Conservation (phyloP, 805 yeast genomes). For the Metschnikowia sp. region DNA sequence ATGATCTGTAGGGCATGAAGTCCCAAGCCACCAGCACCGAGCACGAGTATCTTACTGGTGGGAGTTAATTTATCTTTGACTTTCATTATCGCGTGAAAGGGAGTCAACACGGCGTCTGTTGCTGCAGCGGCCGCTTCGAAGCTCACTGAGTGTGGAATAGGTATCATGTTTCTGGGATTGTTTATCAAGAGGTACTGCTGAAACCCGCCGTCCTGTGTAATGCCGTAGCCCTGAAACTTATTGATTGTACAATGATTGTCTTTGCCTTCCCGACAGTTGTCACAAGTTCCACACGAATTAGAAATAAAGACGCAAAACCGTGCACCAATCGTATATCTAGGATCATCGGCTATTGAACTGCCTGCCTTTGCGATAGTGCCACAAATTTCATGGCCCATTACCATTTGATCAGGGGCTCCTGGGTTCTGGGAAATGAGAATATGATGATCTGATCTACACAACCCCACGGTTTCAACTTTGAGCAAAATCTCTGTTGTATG, state of each 20-base stretch:
- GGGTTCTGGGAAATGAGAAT: constrained; percentile 22
- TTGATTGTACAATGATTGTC: constrained; percentile 29
- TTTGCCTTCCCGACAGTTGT: constrained; percentile 31
- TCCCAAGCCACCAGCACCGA: constrained; percentile 45
- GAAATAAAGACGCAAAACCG: constrained; percentile 30
- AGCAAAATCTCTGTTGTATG: constrained; percentile 28
- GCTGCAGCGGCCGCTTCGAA: constrained; percentile 41
- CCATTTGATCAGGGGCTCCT: constrained; percentile 26
- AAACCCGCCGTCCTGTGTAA: constrained; percentile 40
- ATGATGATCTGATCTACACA: constrained; percentile 44
- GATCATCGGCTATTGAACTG: constrained; percentile 19
- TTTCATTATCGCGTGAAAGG: constrained; percentile 40
- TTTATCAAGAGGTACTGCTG: constrained; percentile 36
- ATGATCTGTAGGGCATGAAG: constrained; percentile 42
- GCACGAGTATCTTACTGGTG: constrained; percentile 32
- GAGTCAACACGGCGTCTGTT: constrained; percentile 42
- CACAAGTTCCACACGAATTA: constrained; percentile 35
- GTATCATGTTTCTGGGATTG: constrained; percentile 34
- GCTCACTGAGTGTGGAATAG: constrained; percentile 38
- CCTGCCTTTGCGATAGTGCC: constrained; percentile 36
- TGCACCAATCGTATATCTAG: constrained; percentile 26
- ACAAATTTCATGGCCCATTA: constrained; percentile 46
- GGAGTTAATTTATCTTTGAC: constrained; percentile 29
- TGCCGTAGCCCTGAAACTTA: constrained; percentile 28
- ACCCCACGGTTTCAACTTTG: constrained; percentile 42